Percentiles rank a stretch among this genome's conserved stretches.
These are phyloP conservation scores for Eustoma russellianum DNA, from an alignment of 257 asterid genomes.

Conservation along the genomic window DNA sequence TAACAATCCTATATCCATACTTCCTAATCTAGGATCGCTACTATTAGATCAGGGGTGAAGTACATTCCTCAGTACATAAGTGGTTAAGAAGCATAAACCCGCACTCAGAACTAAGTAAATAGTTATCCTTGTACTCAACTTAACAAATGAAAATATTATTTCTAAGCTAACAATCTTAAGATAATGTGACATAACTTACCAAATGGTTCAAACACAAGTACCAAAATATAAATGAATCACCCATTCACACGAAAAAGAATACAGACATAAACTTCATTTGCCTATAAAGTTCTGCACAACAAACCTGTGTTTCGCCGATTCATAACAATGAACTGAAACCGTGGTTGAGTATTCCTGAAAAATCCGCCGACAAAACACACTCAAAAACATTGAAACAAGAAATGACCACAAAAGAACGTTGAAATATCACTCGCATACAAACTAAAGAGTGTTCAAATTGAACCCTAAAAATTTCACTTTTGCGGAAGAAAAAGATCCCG, in stretches of 20 bases:
- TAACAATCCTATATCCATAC: no score
- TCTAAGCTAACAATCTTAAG: no score
- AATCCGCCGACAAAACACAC: constrained; percentile 7
- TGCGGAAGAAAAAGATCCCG: background rate
- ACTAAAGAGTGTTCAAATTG: constrained; percentile 4
- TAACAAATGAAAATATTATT: no score
- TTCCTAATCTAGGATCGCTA: no score
- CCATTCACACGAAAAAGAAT: background rate
- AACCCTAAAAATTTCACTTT: constrained; percentile 13
- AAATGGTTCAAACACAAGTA: background rate
- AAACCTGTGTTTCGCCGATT: constrained; percentile 78
- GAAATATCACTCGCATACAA: background rate
- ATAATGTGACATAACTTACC: background rate
- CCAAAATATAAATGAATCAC: background rate
- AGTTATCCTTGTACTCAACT: no score
- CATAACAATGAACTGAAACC: constrained; percentile 89
- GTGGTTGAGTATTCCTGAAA: constrained; percentile 74
- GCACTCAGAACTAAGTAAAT: no score
- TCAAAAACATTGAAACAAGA: background rate
- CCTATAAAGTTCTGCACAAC: constrained; percentile 3
- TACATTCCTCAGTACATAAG: no score
- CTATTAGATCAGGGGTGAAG: no score
- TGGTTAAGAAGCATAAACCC: no score
- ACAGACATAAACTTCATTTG: background rate
- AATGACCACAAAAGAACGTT: background rate